Conservation (phyloP, 148 eudicot genomes). For the Vaccinium vitisidaea region DNA sequence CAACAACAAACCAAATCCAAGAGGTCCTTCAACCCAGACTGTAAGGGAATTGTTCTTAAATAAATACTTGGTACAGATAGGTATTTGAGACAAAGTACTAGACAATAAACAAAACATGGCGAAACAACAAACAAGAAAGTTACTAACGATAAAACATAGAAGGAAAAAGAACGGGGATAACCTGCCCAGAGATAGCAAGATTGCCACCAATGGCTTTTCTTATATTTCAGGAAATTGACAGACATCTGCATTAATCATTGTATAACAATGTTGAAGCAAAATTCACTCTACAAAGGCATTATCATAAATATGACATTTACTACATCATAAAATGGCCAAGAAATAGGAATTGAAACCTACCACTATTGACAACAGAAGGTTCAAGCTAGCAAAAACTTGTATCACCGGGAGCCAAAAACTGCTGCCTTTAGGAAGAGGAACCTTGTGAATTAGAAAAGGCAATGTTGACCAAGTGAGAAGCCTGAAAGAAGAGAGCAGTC, state of each 20-base stretch:
- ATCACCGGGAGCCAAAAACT: slow-evolving; percentile 75
- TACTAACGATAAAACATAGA: not conserved
- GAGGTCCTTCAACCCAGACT: slow-evolving; percentile 95
- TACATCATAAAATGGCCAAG: not conserved
- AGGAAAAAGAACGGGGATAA: slow-evolving; percentile 16
- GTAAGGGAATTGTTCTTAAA: slow-evolving; percentile 19
- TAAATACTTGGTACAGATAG: not conserved
- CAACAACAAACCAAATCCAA: slow-evolving; percentile 92
- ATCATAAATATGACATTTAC: not conserved
- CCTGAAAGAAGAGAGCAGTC: slow-evolving; percentile 35
- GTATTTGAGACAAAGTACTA: slow-evolving; percentile 5
- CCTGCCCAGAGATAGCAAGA: slow-evolving; percentile 96
- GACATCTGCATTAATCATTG: slow-evolving; percentile 55
- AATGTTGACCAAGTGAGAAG: slow-evolving; percentile 57
- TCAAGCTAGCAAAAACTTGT: slow-evolving; percentile 77
- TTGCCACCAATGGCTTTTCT: slow-evolving; percentile 71
- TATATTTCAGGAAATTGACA: slow-evolving; percentile 50
- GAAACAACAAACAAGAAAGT: not conserved
- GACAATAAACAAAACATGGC: not conserved
- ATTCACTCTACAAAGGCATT: not conserved
- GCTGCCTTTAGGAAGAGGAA: slow-evolving; percentile 74
- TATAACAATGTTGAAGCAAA: not conserved
- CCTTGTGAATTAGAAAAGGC: slow-evolving; percentile 60
- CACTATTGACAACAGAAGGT: slow-evolving; percentile 64
- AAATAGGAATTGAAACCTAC: slow-evolving; percentile 33